These are phyloP conservation scores for Penicillium nucicola DNA, from an alignment of 495 filamentous ascomycete species.

Conservation along the genomic window DNA sequence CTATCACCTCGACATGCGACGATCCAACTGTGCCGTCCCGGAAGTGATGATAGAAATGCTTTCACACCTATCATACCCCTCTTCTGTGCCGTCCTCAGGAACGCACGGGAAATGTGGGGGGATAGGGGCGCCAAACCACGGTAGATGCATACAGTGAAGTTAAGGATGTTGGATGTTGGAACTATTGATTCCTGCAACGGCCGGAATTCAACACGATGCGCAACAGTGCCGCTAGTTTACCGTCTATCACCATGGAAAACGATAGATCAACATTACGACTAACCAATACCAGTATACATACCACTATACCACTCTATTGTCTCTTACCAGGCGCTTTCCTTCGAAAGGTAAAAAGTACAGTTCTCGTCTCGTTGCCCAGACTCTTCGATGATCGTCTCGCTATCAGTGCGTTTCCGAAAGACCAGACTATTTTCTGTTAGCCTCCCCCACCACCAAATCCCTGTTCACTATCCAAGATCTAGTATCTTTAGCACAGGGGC, in stretches of 20 bases:
- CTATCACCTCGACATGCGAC: constrained; percentile 7
- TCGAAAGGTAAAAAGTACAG: background rate
- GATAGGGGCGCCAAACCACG: background rate
- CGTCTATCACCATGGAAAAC: background rate
- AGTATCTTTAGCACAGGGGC: background rate
- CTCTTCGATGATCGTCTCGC: background rate
- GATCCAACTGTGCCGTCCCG: constrained; percentile 6
- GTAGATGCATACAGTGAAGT: background rate
- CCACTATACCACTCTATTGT: background rate
- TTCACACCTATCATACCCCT: constrained; percentile 11
- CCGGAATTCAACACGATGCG: background rate
- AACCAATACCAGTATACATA: background rate
- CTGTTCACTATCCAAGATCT: constrained; percentile 1
- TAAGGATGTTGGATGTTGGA: background rate
- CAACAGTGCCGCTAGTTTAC: background rate
- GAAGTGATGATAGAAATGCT: background rate
- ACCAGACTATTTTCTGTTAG: background rate
- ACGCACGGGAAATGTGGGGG: constrained; percentile 5
- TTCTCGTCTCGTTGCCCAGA: background rate
- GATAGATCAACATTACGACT: background rate
- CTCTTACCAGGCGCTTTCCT: background rate
- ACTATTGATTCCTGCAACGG: constrained; percentile 1
- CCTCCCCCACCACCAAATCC: background rate
- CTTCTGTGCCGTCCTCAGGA: constrained; percentile 11
- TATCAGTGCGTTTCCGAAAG: background rate